Evolutionary conservation across 1,139 yeast genomes (phyloP).

Genomic region (Suhomyces anneliseae): DNA sequence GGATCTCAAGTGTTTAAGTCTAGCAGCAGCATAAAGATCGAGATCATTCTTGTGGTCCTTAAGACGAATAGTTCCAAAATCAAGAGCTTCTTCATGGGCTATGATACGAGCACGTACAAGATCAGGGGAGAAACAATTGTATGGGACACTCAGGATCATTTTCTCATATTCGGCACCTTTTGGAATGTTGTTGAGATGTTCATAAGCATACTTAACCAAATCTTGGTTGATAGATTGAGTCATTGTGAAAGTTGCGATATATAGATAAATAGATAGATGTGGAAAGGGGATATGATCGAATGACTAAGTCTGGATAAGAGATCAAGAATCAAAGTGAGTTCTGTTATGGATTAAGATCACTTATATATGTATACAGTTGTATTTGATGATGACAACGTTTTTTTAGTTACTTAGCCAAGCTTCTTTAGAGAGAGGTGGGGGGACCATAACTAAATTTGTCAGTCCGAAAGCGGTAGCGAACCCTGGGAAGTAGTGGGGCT

Average conservation of each 20-base stretch:
- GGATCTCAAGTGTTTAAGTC: constrained; percentile 33
- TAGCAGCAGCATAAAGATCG: constrained; percentile 33
- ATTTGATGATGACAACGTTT: too few species aligned
- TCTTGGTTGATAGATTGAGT: constrained; percentile 26
- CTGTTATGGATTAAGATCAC: too few species aligned
- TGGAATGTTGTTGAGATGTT: constrained; percentile 44
- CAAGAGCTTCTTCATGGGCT: constrained; percentile 35
- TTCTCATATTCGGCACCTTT: constrained; percentile 43
- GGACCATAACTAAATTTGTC: too few species aligned
- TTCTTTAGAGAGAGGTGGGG: too few species aligned
- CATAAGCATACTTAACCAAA: constrained; percentile 42
- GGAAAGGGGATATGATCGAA: not conserved
- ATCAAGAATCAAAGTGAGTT: too few species aligned
- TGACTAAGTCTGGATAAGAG: too few species aligned
- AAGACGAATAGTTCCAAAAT: constrained; percentile 40
- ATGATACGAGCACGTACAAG: constrained; percentile 25
- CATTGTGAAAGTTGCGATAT: not conserved
- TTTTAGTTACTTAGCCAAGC: too few species aligned
- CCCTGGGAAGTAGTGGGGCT: too few species aligned
- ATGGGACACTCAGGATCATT: constrained; percentile 38
- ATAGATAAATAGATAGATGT: not conserved
- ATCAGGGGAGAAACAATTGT: constrained; percentile 33
- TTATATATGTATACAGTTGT: too few species aligned
- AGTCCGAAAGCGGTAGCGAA: too few species aligned
- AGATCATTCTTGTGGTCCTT: constrained; percentile 34